These are phyloP conservation scores for Aspergillus sp. DNA, from an alignment of 2,329 filamentous ascomycete genomes.

Conservation along the genomic window DNA sequence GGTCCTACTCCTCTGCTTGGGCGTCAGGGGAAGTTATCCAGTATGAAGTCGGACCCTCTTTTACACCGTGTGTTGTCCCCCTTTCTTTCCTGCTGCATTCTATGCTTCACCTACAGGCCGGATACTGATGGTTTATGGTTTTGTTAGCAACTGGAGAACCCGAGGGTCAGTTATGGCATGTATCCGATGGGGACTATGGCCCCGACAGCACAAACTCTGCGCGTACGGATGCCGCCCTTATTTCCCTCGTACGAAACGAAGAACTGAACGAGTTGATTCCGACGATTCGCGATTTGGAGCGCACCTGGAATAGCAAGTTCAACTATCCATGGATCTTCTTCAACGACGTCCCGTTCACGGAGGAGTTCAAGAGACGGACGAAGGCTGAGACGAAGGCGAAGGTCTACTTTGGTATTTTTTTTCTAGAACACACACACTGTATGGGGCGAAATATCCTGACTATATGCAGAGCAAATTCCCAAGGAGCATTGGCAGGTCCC, in stretches of 20 bases:
- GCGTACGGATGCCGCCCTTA: slow-evolving; percentile 85
- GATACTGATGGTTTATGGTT: slow-evolving; percentile 7
- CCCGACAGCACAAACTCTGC: slow-evolving; percentile 65
- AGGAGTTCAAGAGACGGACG: slow-evolving; percentile 84
- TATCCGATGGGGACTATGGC: slow-evolving; percentile 66
- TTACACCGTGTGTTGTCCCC: slow-evolving; percentile 61
- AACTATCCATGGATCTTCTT: slow-evolving; percentile 99
- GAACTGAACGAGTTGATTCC: slow-evolving; percentile 76
- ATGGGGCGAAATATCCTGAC: slow-evolving; percentile 3
- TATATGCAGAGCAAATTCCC: slow-evolving; percentile 66
- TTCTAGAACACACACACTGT: slow-evolving; percentile 8
- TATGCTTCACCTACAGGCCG: not conserved
- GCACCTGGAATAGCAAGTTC: slow-evolving; percentile 97
- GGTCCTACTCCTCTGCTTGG: slow-evolving; percentile 34
- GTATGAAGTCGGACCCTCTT: slow-evolving; percentile 71
- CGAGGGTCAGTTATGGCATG: slow-evolving; percentile 63
- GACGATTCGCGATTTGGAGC: slow-evolving; percentile 84
- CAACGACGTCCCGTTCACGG: slow-evolving; percentile 88
- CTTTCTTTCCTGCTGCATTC: not conserved
- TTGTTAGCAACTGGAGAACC: slow-evolving; percentile 70
- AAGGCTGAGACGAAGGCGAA: slow-evolving; percentile 78
- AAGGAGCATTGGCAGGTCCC: slow-evolving; percentile 90
- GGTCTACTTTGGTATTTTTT: slow-evolving; percentile 62
- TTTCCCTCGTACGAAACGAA: slow-evolving; percentile 86
- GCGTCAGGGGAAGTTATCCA: slow-evolving; percentile 36